Evolutionary conservation across 148 eudicot genomes (phyloP).

Genomic region (Rhododendron vialii): DNA sequence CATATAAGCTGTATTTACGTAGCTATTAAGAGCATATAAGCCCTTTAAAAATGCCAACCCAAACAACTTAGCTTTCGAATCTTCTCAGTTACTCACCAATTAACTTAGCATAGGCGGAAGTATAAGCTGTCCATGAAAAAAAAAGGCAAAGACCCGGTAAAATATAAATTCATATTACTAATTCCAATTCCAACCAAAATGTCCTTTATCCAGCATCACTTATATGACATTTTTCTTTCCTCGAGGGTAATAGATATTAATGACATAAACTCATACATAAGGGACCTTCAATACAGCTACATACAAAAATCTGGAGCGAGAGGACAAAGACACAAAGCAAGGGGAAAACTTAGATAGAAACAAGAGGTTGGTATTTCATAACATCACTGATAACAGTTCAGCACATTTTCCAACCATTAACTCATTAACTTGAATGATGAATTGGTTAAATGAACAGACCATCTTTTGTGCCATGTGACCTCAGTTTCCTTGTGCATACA

Average conservation of each 20-base stretch:
- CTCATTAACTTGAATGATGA: not conserved
- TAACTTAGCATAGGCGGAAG: not conserved
- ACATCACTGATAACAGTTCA: not conserved
- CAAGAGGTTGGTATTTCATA: not conserved
- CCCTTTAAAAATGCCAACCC: not conserved
- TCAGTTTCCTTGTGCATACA: not conserved
- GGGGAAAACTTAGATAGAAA: not conserved
- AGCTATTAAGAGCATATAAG: not conserved
- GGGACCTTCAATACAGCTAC: not conserved
- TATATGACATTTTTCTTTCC: not conserved
- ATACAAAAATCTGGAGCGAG: not conserved
- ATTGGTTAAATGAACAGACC: slow-evolving; percentile 2
- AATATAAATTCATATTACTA: not conserved
- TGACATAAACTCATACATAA: not conserved
- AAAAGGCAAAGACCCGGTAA: not conserved
- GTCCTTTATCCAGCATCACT: not conserved
- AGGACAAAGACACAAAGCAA: not conserved
- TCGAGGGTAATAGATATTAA: not conserved
- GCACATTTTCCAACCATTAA: slow-evolving; percentile 6
- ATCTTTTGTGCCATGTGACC: not conserved
- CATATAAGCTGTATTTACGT: not conserved
- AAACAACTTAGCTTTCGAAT: not conserved
- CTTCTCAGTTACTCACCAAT: not conserved
- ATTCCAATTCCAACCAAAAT: not conserved
- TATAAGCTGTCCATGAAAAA: not conserved